Evolutionary conservation across 2,329 filamentous ascomycete genomes (phyloP).

Genomic region (Xylariales sp.): DNA sequence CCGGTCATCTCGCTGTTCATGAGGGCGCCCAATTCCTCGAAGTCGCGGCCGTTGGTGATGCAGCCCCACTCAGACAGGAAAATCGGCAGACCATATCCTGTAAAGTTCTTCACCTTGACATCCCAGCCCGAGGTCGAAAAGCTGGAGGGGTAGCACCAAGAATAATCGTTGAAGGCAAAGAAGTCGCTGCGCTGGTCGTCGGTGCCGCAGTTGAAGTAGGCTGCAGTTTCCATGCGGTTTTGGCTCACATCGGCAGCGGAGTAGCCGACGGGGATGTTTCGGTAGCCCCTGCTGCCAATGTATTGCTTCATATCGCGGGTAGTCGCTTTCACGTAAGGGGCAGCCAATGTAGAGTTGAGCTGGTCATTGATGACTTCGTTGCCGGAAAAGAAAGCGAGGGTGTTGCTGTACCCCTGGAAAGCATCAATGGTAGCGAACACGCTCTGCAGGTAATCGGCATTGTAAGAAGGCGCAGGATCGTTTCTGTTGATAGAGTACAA

Average conservation of each 20-base stretch:
- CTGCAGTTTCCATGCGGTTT: constrained; percentile 81
- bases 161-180: constrained; percentile 88
- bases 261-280: constrained; percentile 71
- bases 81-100: constrained; percentile 80
- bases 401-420: constrained; percentile 81
- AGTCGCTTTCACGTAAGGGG: constrained; percentile 73
- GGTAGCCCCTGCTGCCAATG: constrained; percentile 57
- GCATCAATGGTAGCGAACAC: constrained; percentile 85
- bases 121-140: constrained; percentile 76
- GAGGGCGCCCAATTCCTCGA: constrained; percentile 72
- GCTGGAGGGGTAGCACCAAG: constrained; percentile 69
- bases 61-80: constrained; percentile 97
- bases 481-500: constrained; percentile 82
- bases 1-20: constrained; percentile 74
- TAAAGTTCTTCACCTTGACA: constrained; percentile 83
- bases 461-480: constrained; percentile 74
- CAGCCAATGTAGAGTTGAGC: constrained; percentile 57
- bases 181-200: constrained; percentile 84
- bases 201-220: constrained; percentile 90
- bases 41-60: constrained; percentile 74
- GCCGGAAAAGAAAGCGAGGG: constrained; percentile 78
- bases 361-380: constrained; percentile 75
- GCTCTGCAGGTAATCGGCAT: constrained; percentile 75
- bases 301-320: constrained; percentile 74
- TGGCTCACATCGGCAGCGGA: constrained; percentile 74